Conservation (phyloP, 116 monocot genomes). For the Thalassia testudinum region DNA sequence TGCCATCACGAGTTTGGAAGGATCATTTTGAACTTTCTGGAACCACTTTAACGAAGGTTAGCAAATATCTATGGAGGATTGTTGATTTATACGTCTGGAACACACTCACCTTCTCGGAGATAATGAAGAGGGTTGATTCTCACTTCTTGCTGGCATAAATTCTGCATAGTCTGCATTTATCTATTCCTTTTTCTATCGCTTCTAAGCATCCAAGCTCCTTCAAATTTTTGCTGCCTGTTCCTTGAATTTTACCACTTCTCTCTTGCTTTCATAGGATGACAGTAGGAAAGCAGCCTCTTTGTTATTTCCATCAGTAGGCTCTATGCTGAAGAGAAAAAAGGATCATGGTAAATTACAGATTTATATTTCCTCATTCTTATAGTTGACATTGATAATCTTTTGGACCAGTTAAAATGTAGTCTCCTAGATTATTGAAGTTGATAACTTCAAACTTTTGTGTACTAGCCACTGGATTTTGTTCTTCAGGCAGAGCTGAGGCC, state of each 20-base stretch:
- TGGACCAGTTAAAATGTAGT: too few relatives aligned
- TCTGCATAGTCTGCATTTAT: too few relatives aligned
- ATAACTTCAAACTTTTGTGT: not conserved
- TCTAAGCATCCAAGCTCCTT: not conserved
- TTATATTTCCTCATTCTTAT: not conserved
- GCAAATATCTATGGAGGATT: not conserved
- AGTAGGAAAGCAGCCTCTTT: conserved; percentile 56
- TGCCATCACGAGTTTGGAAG: conserved; percentile 77
- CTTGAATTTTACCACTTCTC: not conserved
- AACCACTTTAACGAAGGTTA: conserved; percentile 48
- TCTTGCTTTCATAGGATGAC: conserved; percentile 43
- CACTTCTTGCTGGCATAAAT: too few relatives aligned
- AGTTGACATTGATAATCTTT: too few relatives aligned
- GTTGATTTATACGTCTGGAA: too few relatives aligned
- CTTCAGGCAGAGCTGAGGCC: conserved; percentile 78
- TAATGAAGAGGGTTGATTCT: too few relatives aligned
- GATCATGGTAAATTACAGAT: conserved; percentile 49
- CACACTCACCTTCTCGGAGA: too few relatives aligned
- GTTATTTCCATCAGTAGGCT: conserved; percentile 55
- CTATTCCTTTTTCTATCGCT: too few relatives aligned
- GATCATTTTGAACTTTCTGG: conserved; percentile 67
- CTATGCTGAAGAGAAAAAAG: conserved; percentile 66
- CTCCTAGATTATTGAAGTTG: too few relatives aligned
- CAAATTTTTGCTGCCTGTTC: not conserved
- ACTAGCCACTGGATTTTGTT: not conserved